Evolutionary conservation across 1,284 basidiomycete species (phyloP).

Genomic region (Polyporus tsugae): DNA sequence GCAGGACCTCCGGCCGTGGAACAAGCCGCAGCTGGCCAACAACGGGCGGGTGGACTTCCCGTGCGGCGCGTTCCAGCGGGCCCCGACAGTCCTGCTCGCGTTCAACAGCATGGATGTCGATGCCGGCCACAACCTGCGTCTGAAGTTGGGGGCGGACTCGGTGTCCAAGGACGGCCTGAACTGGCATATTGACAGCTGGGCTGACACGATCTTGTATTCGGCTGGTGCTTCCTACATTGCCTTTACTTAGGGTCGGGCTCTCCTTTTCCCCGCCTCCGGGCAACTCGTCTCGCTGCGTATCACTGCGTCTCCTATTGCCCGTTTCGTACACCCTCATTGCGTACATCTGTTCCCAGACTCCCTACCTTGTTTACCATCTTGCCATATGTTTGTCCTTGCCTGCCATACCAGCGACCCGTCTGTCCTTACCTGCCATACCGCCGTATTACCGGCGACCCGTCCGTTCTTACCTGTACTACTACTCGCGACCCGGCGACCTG

Average conservation of each 20-base stretch:
- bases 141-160: not conserved
- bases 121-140: not conserved
- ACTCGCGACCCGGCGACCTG: too few species aligned
- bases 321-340: not conserved
- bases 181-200: slow-evolving; percentile 4
- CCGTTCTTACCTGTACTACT: too few species aligned
- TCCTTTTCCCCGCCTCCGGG: too few species aligned
- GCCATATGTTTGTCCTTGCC: too few species aligned
- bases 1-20: slow-evolving; percentile 10
- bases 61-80: not conserved
- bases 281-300: too few species aligned
- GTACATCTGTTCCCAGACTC: not conserved
- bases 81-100: not conserved
- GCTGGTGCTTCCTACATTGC: slow-evolving; percentile 7
- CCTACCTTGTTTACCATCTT: too few species aligned
- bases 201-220: slow-evolving; percentile 7
- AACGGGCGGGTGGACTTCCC: not conserved
- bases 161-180: slow-evolving; percentile 5
- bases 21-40: slow-evolving; percentile 7
- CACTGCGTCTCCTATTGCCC: too few species aligned
- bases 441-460: too few species aligned
- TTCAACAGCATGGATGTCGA: not conserved
- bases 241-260: not conserved
- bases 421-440: too few species aligned
- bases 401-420: too few species aligned